Base-by-base conservation (phyloP, 805 yeast genomes). In the Yamadazyma scolyti region DNA sequence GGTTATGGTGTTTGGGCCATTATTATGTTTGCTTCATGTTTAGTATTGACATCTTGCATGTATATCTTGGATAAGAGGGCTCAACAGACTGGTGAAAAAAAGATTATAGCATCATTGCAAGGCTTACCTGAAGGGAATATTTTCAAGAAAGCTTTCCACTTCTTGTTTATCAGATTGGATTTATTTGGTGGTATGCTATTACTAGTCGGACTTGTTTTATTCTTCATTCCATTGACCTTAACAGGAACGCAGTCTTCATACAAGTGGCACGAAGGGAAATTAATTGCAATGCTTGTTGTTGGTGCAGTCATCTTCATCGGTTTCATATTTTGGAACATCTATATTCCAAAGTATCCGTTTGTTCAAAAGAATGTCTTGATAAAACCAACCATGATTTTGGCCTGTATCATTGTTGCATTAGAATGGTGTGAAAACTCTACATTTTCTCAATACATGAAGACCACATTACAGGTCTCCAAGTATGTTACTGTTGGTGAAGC, bases 1-100 rank as follows among this genome's bases (percentile, higher is more conserved):
- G 77, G 75, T 17, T 68, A 65, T 41, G 74, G 73, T 29, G 55
- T 66, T 50, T 71, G 69, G 51, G 61, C 67, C 17, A 56, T 70
- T 22, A 57, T 71, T 16, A 52, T 61, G 37, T 73, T 74, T 3
- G 58, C 55, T 19, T 59, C 59, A n/a, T 32, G 54, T 15, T 21
- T 38, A 16, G 67, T 67, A 11, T 54, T 56, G 10, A 40, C 59
- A 14, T 17, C 30, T 8, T 33, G 58, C 23, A 51, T 64, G 58
- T 39, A 51, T 10, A 52, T 46, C 34, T 40, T 55, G 33, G 68
- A 63, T 27, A 42, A 42, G 17, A 39, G 46, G 25, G 62, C 64
- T 9, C 34, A 27, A 17, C 20, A 17, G 4, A 11, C 21, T 9
- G 30, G 33, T 24, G 12, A 28, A 16, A 14, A 28, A 23, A 23